These are phyloP conservation scores for Patellaria atrata DNA, from an alignment of 495 filamentous ascomycete species.

Conservation along the genomic window DNA sequence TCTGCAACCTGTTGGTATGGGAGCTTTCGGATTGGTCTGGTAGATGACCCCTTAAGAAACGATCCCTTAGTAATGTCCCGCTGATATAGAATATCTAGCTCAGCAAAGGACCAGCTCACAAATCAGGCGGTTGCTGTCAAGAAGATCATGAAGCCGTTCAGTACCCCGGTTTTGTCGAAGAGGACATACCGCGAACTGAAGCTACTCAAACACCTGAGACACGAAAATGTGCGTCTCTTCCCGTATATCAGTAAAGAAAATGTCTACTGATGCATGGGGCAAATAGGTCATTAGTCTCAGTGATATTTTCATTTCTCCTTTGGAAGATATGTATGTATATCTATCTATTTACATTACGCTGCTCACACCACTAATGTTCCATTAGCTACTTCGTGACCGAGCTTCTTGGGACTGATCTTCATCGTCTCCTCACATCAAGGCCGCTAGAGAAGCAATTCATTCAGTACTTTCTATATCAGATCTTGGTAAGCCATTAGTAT, in stretches of 20 bases:
- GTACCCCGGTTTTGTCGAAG: slow-evolving; percentile 93
- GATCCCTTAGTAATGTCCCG: not conserved
- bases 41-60: slow-evolving; percentile 33
- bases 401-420: slow-evolving; percentile 89
- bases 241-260: not conserved
- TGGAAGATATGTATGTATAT: slow-evolving; percentile 81
- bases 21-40: slow-evolving; percentile 96
- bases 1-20: slow-evolving; percentile 97
- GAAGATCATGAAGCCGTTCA: slow-evolving; percentile 99
- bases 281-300: slow-evolving; percentile 86
- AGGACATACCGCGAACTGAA: slow-evolving; percentile 95
- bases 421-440: slow-evolving; percentile 85
- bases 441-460: slow-evolving; percentile 99
- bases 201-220: slow-evolving; percentile 86
- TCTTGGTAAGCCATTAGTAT: slow-evolving; percentile 49
- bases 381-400: slow-evolving; percentile 93
- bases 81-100: slow-evolving; percentile 37
- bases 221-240: slow-evolving; percentile 74
- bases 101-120: slow-evolving; percentile 93
- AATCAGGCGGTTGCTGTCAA: slow-evolving; percentile 91
- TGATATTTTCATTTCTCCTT: slow-evolving; percentile 98
- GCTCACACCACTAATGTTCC: slow-evolving; percentile 15
- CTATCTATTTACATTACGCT: not conserved
- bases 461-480: slow-evolving; percentile 98
- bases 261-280: slow-evolving; percentile 1